phyloP scores from a whole-genome alignment of 345 rosid species.

The Gynandropsis gynandra region DNA sequence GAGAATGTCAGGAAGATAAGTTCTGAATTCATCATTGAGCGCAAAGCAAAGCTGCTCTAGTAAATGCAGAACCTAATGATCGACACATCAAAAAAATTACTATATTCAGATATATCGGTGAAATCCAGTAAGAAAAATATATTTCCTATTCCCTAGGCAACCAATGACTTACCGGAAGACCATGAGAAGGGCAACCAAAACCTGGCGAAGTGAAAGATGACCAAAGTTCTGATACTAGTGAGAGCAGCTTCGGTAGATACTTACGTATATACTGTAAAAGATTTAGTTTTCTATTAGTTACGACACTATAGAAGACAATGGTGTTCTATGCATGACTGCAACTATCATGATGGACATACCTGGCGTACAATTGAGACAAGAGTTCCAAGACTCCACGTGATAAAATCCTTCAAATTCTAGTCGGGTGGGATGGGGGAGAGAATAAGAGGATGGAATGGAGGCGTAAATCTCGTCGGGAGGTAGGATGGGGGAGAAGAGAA shows the following conservation, averaged over 20 bases:
- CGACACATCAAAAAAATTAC: conserved; percentile 11
- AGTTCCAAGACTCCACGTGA: conserved; percentile 99
- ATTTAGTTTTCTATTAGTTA: conserved; percentile 10
- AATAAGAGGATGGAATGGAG: no score
- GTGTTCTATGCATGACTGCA: conserved; percentile 10
- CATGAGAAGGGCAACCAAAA: conserved; percentile 57
- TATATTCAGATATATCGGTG: conserved; percentile 13
- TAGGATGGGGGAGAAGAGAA: no score
- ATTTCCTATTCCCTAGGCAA: conserved; percentile 4
- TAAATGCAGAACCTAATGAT: conserved; percentile 76
- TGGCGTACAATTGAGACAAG: conserved; percentile 95
- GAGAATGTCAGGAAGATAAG: conserved; percentile 86
- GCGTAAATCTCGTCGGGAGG: no score
- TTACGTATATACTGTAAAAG: conserved; percentile 89
- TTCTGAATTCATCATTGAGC: conserved; percentile 93
- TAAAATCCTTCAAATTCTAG: conserved; percentile 79
- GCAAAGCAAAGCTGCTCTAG: conserved; percentile 98
- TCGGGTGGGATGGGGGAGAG: no score
- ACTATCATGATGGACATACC: conserved; percentile 46
- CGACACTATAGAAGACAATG: conserved; percentile 8
- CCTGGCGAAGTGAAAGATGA: conserved; percentile 83
- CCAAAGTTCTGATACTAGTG: conserved; percentile 88
- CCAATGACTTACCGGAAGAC: conserved; percentile 61
- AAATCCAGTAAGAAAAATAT: conserved; percentile 19
- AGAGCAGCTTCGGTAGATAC: conserved; percentile 75